Base-by-base conservation (phyloP, 192 early-diverging fungal genomes). In the Umbelopsis sp. region DNA sequence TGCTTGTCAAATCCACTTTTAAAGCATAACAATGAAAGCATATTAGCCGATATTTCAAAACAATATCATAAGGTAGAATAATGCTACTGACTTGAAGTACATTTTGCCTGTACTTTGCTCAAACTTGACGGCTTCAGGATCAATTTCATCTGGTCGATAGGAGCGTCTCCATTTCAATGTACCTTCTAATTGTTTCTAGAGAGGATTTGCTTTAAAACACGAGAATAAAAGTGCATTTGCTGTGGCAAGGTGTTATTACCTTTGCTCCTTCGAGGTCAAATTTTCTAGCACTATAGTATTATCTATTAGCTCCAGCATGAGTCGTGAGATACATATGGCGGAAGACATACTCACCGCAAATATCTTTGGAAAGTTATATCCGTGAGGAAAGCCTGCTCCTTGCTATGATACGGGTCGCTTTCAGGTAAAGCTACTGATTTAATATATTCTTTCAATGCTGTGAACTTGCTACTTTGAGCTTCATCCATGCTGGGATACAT, bases 71-170 rank as follows among this genome's bases (percentile, higher is more conserved):
- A 0, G 10, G 51, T 25, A 25, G 0, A 52, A 11, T n/a, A 16
- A 16, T n/a, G 2, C 10, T 30, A 61, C 55, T 61, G 7, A 61
- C 55, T 86, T 89, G 46, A 94, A 76, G 79, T 93, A 90, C 76
- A 90, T 80, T 81, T 97, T 97, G 53, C 95, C 96, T 1, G 89
- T 86, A 6, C 81, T 75, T 66, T 80, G 86, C 78, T 87, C 75
- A 46, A 49, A 20, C 1, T 49, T 25, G 51, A 50, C 25, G 30
- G 64, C 45, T 45, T 68, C 18, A 12, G 67, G 44, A 48, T 65
- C 51, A n/a, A 76, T 21, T 49, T 69, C 30, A 8, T 70, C 74
- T 4, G 69, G 74, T 41, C 51, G 49, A 64, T 49, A 75, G 1
- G 70, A 53, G 30, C 66, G 70, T 53, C 69, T 64, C 69, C 74